Evolutionary conservation across 768 basidiomycete genomes (phyloP).

Genomic region (Mycena pura): DNA sequence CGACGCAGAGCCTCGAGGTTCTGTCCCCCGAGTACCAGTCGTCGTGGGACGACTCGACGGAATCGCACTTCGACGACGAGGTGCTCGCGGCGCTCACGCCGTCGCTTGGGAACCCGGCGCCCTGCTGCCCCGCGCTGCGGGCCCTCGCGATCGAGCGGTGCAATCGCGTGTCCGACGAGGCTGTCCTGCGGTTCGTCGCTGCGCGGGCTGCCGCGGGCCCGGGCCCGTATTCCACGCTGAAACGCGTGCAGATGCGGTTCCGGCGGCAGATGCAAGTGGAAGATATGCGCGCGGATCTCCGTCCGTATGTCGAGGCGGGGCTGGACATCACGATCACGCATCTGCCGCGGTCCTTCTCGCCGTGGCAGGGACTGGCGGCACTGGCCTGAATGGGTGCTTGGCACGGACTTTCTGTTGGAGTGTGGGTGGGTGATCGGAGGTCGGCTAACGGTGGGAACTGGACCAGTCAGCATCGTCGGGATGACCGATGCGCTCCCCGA

Average conservation of each 20-base stretch:
- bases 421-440: too few species aligned
- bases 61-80: not conserved
- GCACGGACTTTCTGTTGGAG: too few species aligned
- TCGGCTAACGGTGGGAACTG: too few species aligned
- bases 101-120: not conserved
- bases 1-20: not conserved
- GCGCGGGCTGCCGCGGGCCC: not conserved
- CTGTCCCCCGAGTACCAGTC: not conserved
- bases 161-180: not conserved
- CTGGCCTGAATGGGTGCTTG: too few species aligned
- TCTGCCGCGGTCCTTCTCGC: not conserved
- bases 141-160: not conserved
- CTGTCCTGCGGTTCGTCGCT: not conserved
- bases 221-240: not conserved
- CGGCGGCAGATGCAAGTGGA: not conserved
- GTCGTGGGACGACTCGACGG: not conserved
- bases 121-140: not conserved
- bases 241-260: not conserved
- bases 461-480: too few species aligned
- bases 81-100: not conserved
- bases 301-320: not conserved
- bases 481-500: too few species aligned
- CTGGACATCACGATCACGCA: not conserved
- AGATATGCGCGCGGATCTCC: not conserved
- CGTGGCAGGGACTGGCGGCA: constrained; percentile 13